phyloP scores from a whole-genome alignment of 129 eudicot genomes.

The carrot (Daucus carota) region DH1_v3.0 NC_030388.2:2431001-2431500 shows the following conservation, averaged over 20 bases:
- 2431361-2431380: background rate
- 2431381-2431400: background rate
- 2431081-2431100: too few species aligned
- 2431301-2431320: too few species aligned
- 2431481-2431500: slow-evolving; percentile 32
- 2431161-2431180: too few species aligned
- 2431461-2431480: slow-evolving; percentile 50
- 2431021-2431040: background rate
- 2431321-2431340: slow-evolving; percentile 8
- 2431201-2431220: background rate
- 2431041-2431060: too few species aligned
- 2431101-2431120: too few species aligned
- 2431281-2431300: too few species aligned
- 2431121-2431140: too few species aligned
- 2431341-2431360: background rate
- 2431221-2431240: background rate
- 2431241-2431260: slow-evolving; percentile 2
- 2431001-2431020: too few species aligned
- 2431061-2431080: too few species aligned
- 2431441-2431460: slow-evolving; percentile 42
- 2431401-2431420: slow-evolving; percentile 57
- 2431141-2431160: too few species aligned
- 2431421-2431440: slow-evolving; percentile 46
- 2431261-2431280: slow-evolving; percentile 2
- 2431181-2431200: too few species aligned